Base-by-base conservation (phyloP, 768 basidiomycete genomes). In the Boletus coccyginus region DNA sequence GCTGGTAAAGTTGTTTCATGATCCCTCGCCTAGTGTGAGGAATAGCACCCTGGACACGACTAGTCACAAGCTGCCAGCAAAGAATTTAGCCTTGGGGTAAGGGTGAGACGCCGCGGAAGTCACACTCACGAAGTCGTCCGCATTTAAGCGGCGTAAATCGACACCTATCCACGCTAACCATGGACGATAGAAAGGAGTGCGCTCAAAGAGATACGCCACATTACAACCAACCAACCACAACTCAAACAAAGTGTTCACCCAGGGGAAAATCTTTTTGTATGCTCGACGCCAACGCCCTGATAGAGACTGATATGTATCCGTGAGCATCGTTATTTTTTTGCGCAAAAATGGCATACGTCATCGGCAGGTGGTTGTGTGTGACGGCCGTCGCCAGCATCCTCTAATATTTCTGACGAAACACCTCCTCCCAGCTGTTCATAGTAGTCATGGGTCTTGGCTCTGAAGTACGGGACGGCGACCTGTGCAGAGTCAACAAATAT, bases 401-500 rank as follows among this genome's bases (percentile, higher is more conserved):
- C 82, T 13, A 85, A 69, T 21, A 87, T 70, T 46, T 92, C 89
- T n/a, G 78, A 74, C 56, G 83, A 82, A 7, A 87, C 64, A 6
- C 90, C 89, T 24, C 95, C 96, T 6, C 96, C 94, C 14, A 98
- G 71, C 41, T 86, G 82, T 72, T 99, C 96, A 64, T 86, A 96
- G 65, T 92, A 89, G 65, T 97, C 94, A 44, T 91, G 89, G 3
- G 86, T 83, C 70, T 96, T 96, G 21, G 94, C 88, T 62, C 91
- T 82, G 24, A 96, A 57, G 68, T 97, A 98, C 6, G 96, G 96
- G 5, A 98, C 70, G 16, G 88, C 92, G 46, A 98, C 81, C 94
- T 61, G 50, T 33, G 32, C 56, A 56, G 19, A 60, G 39, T 50
- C 46, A 55, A 51, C 3, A 49, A 21, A 45, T 7, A 29, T 14